Percentiles rank a stretch among this genome's conserved stretches.
Evolutionary conservation across 2,329 filamentous ascomycete species (phyloP).

Genomic region (Xenoacremonium recifei): DNA sequence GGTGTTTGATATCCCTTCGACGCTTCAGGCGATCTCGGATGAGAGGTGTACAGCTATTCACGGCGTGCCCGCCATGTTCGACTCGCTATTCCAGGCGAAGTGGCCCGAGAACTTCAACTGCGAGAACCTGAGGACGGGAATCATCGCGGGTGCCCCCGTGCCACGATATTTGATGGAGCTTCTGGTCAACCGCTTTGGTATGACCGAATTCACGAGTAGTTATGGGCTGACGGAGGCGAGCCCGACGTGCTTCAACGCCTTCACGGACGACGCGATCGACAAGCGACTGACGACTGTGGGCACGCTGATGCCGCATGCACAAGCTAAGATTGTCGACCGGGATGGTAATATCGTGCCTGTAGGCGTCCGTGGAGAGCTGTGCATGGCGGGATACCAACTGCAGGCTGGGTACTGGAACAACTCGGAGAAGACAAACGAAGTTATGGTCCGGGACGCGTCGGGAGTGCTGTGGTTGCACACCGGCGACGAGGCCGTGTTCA

Average conservation of each 20-base stretch:
- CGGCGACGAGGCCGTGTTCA: constrained; percentile 68
- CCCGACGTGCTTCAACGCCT: constrained; percentile 79
- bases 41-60: constrained; percentile 73
- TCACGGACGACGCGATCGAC: constrained; percentile 68
- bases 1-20: constrained; percentile 67
- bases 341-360: constrained; percentile 65
- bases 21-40: constrained; percentile 63
- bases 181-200: constrained; percentile 68
- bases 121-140: constrained; percentile 66
- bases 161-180: constrained; percentile 73
- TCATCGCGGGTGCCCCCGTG: constrained; percentile 76
- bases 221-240: constrained; percentile 76
- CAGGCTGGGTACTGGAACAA: constrained; percentile 69
- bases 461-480: constrained; percentile 63
- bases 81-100: constrained; percentile 56
- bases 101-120: constrained; percentile 41
- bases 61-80: constrained; percentile 84
- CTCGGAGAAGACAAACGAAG: constrained; percentile 67
- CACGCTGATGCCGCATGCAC: constrained; percentile 71
- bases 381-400: constrained; percentile 75
- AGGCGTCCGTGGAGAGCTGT: constrained; percentile 70
- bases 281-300: constrained; percentile 70
- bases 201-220: constrained; percentile 70
- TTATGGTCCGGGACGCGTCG: constrained; percentile 51
- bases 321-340: constrained; percentile 74